A percentile compares a stretch with the other conserved stretches of the same genome.
These are phyloP conservation scores for Leccinellum luteum DNA, from an alignment of 768 basidiomycete genomes.

Conservation along the genomic window DNA sequence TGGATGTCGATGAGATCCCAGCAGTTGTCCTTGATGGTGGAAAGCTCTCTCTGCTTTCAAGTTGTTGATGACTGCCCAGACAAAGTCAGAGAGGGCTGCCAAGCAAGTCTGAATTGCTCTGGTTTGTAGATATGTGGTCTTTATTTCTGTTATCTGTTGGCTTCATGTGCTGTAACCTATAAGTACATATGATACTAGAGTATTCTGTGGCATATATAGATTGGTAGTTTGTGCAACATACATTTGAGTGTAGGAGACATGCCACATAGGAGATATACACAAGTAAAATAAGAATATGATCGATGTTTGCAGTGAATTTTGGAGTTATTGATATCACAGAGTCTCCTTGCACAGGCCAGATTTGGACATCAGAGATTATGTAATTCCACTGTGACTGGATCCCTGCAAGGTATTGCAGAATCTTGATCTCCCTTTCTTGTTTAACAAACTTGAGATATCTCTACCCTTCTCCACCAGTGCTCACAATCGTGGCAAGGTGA, in stretches of 20 bases:
- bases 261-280: no score
- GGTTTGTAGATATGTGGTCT: no score
- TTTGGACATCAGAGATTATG: constrained; percentile 5
- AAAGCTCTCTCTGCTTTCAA: constrained; percentile 49
- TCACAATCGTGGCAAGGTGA: constrained; percentile 3
- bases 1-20: constrained; percentile 72
- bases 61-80: constrained; percentile 84
- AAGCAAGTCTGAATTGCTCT: no score
- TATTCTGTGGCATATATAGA: no score
- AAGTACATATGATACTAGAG: no score
- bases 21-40: constrained; percentile 61
- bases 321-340: not conserved
- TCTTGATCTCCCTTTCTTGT: constrained; percentile 1
- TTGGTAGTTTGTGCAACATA: no score
- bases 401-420: constrained; percentile 7
- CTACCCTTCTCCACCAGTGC: not conserved
- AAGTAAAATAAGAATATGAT: no score
- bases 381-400: constrained; percentile 7
- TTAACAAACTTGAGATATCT: constrained; percentile 13
- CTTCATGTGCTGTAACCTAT: no score
- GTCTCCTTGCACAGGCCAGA: constrained; percentile 3
- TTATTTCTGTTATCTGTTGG: no score
- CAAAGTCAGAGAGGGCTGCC: constrained; percentile 57
- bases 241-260: no score
- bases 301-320: no score